Evolutionary conservation across 164 flowering plant species (phyloP), one percentile per base, ranked within the genome.

Genomic region (Magnolia sinica): DNA sequence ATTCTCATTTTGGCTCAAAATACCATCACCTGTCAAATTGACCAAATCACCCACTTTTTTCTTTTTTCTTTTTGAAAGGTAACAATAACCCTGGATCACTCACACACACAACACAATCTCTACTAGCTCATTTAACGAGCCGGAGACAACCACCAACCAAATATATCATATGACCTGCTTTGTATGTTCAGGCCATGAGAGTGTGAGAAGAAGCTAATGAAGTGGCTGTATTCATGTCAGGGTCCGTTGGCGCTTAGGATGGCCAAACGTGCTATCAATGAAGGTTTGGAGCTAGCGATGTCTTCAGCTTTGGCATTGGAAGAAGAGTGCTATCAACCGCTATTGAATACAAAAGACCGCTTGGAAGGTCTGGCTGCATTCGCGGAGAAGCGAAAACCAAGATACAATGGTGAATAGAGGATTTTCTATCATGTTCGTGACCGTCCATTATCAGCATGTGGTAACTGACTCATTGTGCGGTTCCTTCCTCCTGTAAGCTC

Each of bases 361-460:
- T 78, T 92, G 77, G 99, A 94, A 85, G 99, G 95, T 66, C 79
- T 96, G 74, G 95, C 94, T 55, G 99, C 99, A 85, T 96, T 96
- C 87, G 92, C 95, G 10, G 99, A 94, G 88, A 96, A 89, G 82
- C 84, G 99, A 52, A 89, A 92, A 72, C 96, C 99, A 51, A 83
- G 50, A 75, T 92, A 91, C 78, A 82, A 58, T 7, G 98, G 97
- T 23, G 83, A 90, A 81, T 95, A 76, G 37, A 20, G 6, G 50
- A 73, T 23, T 23, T 4, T 65, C 68, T 24, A 65, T 23, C 11
- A 65, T 65, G 45, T 37, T 37, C 6, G 45, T 37, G 7, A 37
- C 45, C 45, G 45, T 37, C 45, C 45, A 37, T 5, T 37, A 37
- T 37, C 45, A 4, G 45, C 6, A 37, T 37, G 45, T 37, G 45